Evolutionary conservation across 148 eudicot species (phyloP), one percentile per base, ranked within the genome.

Genomic region (Rhododendron vialii): DNA sequence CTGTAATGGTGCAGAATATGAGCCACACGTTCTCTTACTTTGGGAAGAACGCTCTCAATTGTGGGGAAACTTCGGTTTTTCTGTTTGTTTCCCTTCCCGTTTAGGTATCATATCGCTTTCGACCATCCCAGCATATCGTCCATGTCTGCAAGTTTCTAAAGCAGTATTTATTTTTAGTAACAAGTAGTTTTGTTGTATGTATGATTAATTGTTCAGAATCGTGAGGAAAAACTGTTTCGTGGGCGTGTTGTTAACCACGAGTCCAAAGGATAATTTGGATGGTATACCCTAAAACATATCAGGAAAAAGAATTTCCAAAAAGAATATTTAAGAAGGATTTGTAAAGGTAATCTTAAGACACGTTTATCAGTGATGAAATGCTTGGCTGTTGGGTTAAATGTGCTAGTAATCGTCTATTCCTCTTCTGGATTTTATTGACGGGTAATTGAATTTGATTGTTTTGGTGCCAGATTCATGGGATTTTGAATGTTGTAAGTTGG

Each of bases 401-500:
- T 15, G 26, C 69, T 38, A 33, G 41, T 57, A 24, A 7, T 30
- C 12, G 5, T 48, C 18, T 65, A 1, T 84, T 2, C 9, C 41
- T 78, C 43, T 43, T 84, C 50, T 43, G 1, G 11, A 33, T 30
- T 35, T 33, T 38, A 11, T 35, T 20, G 45, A 28, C 50, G 24
- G 35, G 61, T 75, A 18, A 74, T 26, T 79, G 26, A 57, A 80
- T 2, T 69, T 45, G 82, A 76, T 20, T 33, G 26, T 57, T 80
- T 57, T 78, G 89, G 65, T 59, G 45, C 55, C 94, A 97, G 99
- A 94, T 90, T 91, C 99, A 97, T 89, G 99, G 99, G 80, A 84
- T 97, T 43, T 86, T 97, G 88, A 97, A 97, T 89, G 98, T 89
- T 14, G 89, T 97, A 80, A 97, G 99, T 84, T 97, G 99, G 99